A percentile compares a stretch with the other conserved stretches of the same genome.
Conservation (phyloP, 768 basidiomycete species). For the Leccinum fibrillosum region DNA sequence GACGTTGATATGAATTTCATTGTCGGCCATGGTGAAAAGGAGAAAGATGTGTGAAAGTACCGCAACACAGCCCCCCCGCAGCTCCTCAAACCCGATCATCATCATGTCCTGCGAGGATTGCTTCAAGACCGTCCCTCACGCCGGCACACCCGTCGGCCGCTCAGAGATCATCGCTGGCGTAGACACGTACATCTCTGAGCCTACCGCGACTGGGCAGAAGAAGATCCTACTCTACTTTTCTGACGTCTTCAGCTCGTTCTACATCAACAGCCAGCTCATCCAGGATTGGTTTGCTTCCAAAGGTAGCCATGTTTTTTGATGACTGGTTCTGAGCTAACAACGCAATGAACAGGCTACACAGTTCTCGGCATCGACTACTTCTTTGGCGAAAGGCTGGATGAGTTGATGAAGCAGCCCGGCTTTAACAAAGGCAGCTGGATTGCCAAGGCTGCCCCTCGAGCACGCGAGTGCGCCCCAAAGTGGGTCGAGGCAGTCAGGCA, state of each 20-base stretch:
- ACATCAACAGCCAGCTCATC: conserved; percentile 53
- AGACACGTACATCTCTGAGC: conserved; percentile 54
- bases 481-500: conserved; percentile 53
- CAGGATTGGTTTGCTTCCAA: conserved; percentile 63
- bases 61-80: conserved; percentile 8
- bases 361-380: conserved; percentile 65
- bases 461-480: conserved; percentile 39
- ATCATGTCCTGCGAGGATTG: conserved; percentile 51
- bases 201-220: conserved; percentile 29
- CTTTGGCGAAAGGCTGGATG: conserved; percentile 52
- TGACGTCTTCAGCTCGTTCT: conserved; percentile 60
- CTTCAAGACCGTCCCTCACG: conserved; percentile 49
- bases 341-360: conserved; percentile 34
- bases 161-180: conserved; percentile 37
- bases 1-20: conserved; percentile 64
- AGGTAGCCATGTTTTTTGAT: conserved; percentile 33
- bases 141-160: conserved; percentile 41
- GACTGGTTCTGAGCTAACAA: neutral
- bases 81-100: neutral
- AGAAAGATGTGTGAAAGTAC: neutral
- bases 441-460: conserved; percentile 30
- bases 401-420: conserved; percentile 34
- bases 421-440: conserved; percentile 45
- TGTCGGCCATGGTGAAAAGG: conserved; percentile 48
- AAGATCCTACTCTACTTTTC: conserved; percentile 56